phyloP scores from a whole-genome alignment of 2,329 filamentous ascomycete genomes.

The Fusarium sp. region DNA sequence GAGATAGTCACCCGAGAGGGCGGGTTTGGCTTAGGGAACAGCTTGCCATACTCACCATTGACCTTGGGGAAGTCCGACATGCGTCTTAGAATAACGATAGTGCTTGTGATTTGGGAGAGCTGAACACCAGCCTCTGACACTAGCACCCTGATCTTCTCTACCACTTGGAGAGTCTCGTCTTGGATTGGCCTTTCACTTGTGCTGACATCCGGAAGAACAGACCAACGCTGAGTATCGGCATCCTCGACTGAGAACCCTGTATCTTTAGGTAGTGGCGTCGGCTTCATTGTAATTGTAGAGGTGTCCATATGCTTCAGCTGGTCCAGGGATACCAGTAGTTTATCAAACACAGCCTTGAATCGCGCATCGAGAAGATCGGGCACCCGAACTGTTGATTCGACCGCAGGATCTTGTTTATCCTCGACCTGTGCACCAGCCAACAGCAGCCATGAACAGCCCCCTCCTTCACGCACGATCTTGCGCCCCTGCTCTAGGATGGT shows the following conservation, averaged over 20 bases:
- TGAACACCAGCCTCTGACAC: constrained; percentile 51
- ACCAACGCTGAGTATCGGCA: constrained; percentile 52
- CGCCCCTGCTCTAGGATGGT: constrained; percentile 66
- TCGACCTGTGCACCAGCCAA: constrained; percentile 68
- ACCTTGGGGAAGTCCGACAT: constrained; percentile 83
- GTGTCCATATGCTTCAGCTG: constrained; percentile 6
- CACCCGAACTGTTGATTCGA: constrained; percentile 56
- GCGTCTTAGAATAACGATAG: constrained; percentile 75
- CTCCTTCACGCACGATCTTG: constrained; percentile 72
- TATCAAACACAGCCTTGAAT: constrained; percentile 60
- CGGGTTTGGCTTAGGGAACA: constrained; percentile 83
- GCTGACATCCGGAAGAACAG: constrained; percentile 49
- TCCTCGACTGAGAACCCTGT: constrained; percentile 29
- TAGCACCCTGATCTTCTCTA: constrained; percentile 56
- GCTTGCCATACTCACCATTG: constrained; percentile 78
- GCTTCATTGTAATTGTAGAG: constrained; percentile 9
- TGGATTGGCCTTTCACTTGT: constrained; percentile 51
- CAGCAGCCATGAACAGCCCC: constrained; percentile 79
- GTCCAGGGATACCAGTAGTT: constrained; percentile 38
- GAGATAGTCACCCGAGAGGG: constrained; percentile 87
- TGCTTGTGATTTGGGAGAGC: constrained; percentile 60
- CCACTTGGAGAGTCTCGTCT: constrained; percentile 60
- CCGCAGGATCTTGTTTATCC: constrained; percentile 50
- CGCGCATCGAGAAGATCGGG: constrained; percentile 75
- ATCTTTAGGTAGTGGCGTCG: not conserved